phyloP scores from a whole-genome alignment of 441 rosid genomes.

The Aquilaria agallochum region DNA sequence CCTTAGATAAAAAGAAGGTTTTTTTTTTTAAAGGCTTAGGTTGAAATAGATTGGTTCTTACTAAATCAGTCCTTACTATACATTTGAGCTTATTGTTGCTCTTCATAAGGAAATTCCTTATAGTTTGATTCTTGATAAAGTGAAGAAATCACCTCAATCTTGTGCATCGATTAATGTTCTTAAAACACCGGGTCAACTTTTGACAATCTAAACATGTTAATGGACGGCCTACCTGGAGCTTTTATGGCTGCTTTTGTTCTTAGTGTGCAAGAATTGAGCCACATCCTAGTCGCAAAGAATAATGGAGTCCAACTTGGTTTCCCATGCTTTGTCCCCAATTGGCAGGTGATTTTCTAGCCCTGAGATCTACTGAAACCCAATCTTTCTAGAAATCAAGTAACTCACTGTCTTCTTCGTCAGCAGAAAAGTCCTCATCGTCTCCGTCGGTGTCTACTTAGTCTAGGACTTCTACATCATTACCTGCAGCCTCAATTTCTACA shows the following conservation, averaged over 20 bases:
- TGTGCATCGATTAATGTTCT: slow-evolving; percentile 11
- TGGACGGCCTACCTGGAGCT: slow-evolving; percentile 86
- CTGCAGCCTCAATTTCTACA: slow-evolving; percentile 69
- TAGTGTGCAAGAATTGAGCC: slow-evolving; percentile 81
- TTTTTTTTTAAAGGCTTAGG: no score
- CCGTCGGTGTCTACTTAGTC: slow-evolving; percentile 64
- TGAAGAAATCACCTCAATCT: no score
- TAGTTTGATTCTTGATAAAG: no score
- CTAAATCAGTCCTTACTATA: no score
- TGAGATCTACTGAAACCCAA: no score
- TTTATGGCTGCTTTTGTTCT: slow-evolving; percentile 72
- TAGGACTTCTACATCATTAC: slow-evolving; percentile 87
- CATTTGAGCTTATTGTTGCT: no score
- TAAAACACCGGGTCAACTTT: slow-evolving; percentile 57
- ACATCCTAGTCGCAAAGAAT: slow-evolving; percentile 60
- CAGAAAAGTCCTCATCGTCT: slow-evolving; percentile 36
- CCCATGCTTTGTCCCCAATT: slow-evolving; percentile 93
- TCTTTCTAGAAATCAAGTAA: no score
- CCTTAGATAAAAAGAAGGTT: no score
- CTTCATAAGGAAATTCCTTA: no score
- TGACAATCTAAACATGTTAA: slow-evolving; percentile 68
- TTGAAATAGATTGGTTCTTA: no score
- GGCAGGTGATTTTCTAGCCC: slow-evolving; percentile 61
- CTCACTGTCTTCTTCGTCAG: no score
- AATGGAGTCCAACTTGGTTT: slow-evolving; percentile 74